These are phyloP conservation scores for Grosmannia serpens DNA, from an alignment of 2,329 filamentous ascomycete genomes.

Conservation along the genomic window DNA sequence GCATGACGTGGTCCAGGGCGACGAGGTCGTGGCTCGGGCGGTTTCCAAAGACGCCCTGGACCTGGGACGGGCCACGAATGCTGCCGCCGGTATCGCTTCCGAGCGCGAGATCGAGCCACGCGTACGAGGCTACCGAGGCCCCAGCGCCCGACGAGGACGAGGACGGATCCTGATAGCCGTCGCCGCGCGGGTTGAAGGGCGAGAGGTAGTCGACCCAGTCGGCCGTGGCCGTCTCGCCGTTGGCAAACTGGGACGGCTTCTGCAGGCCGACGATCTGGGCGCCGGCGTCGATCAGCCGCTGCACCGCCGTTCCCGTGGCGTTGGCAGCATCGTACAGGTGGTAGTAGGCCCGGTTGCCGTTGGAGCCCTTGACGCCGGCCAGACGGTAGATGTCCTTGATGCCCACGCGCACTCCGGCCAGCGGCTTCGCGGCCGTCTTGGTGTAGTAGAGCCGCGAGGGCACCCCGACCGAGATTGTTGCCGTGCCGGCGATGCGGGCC, in stretches of 20 bases:
- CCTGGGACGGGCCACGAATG: slow-evolving; percentile 5
- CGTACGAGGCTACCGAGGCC: slow-evolving; percentile 19
- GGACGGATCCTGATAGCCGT: slow-evolving; percentile 34
- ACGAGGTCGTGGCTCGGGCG: slow-evolving; percentile 30
- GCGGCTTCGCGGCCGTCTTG: slow-evolving; percentile 33
- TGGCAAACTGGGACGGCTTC: slow-evolving; percentile 33
- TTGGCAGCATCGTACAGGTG: slow-evolving; percentile 36
- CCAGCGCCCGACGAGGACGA: slow-evolving; percentile 27
- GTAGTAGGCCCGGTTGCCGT: slow-evolving; percentile 46
- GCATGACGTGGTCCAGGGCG: slow-evolving; percentile 27
- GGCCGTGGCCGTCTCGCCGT: slow-evolving; percentile 28
- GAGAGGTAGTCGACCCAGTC: slow-evolving; percentile 29
- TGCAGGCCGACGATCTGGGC: slow-evolving; percentile 36
- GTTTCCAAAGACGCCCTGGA: slow-evolving; percentile 32
- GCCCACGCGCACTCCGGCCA: slow-evolving; percentile 43
- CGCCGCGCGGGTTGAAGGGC: slow-evolving; percentile 33
- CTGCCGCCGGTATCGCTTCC: slow-evolving; percentile 18
- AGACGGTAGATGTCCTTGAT: slow-evolving; percentile 51
- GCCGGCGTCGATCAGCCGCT: slow-evolving; percentile 46
- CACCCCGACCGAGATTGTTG: slow-evolving; percentile 28
- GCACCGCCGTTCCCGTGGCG: slow-evolving; percentile 37
- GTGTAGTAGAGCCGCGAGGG: slow-evolving; percentile 46
- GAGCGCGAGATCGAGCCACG: slow-evolving; percentile 22
- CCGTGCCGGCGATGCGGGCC: slow-evolving; percentile 18
- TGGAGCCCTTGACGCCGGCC: slow-evolving; percentile 37